Conservation (phyloP, 805 yeast species). For the Cephaloascus fragrans region DNA sequence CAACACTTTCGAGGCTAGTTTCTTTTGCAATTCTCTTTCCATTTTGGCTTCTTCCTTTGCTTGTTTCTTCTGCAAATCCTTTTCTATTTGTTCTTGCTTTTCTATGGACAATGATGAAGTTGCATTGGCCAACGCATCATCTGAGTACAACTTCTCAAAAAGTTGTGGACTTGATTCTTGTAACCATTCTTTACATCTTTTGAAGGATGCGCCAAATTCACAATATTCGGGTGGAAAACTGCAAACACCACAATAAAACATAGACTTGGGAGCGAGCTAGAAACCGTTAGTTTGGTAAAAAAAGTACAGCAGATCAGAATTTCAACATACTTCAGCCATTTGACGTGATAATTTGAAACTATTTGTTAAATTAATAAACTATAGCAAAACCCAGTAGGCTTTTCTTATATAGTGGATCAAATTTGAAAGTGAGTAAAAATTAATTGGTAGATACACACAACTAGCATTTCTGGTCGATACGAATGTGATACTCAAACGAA, state of each 20-base stretch:
- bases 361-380: too few species aligned
- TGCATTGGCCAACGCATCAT: conserved; percentile 44
- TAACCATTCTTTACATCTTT: conserved; percentile 81
- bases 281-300: conserved; percentile 7
- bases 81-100: conserved; percentile 72
- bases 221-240: conserved; percentile 85
- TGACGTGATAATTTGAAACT: background rate
- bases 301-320: conserved; percentile 1
- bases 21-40: conserved; percentile 73
- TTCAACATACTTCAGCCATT: conserved; percentile 4
- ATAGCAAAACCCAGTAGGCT: too few species aligned
- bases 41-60: conserved; percentile 78
- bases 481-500: too few species aligned
- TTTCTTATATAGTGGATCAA: too few species aligned
- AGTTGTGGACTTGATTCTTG: conserved; percentile 46
- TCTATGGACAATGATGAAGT: conserved; percentile 58
- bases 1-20: conserved; percentile 68
- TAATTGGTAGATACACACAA: too few species aligned
- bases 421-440: too few species aligned
- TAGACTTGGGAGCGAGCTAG: conserved; percentile 13
- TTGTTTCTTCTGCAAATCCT: conserved; percentile 77
- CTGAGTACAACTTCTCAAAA: conserved; percentile 52
- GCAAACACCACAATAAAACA: conserved; percentile 71
- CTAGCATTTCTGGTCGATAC: too few species aligned
- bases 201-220: conserved; percentile 77